Evolutionary conservation across 192 early-diverging fungal species (phyloP).

Genomic region (Podila minutissima): DNA sequence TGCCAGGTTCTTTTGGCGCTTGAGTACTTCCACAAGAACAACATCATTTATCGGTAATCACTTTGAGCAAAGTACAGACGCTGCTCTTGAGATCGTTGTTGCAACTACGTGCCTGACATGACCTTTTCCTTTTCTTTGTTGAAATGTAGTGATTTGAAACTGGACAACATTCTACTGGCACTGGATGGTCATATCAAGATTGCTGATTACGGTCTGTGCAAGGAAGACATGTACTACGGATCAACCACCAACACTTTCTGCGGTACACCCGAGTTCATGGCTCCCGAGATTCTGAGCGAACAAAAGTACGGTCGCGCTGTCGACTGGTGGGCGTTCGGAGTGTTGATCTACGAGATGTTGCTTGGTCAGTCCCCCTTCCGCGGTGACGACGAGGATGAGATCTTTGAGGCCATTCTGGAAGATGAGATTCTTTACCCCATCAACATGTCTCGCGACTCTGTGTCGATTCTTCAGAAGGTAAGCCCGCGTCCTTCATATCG

Average conservation of each 20-base stretch:
- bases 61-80: constrained; percentile 32
- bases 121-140: constrained; percentile 3
- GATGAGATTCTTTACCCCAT: constrained; percentile 96
- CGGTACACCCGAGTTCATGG: constrained; percentile 99
- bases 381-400: constrained; percentile 97
- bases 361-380: constrained; percentile 93
- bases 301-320: constrained; percentile 96
- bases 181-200: constrained; percentile 97
- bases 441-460: constrained; percentile 93
- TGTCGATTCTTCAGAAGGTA: constrained; percentile 89
- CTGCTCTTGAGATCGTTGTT: not conserved
- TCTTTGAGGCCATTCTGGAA: constrained; percentile 96
- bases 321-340: constrained; percentile 98
- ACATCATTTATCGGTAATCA: constrained; percentile 83
- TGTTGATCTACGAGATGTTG: constrained; percentile 91
- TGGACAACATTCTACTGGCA: constrained; percentile 95
- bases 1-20: constrained; percentile 94
- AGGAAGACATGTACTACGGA: constrained; percentile 93
- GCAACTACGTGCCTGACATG: constrained; percentile 2
- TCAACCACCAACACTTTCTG: constrained; percentile 94
- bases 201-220: constrained; percentile 98
- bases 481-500: not conserved
- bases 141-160: constrained; percentile 83
- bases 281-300: constrained; percentile 96
- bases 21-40: constrained; percentile 95